Evolutionary conservation across 73 alveolate genomes (phyloP), one percentile per base, ranked within the genome.

Genomic region (Diophrys appendiculata): DNA sequence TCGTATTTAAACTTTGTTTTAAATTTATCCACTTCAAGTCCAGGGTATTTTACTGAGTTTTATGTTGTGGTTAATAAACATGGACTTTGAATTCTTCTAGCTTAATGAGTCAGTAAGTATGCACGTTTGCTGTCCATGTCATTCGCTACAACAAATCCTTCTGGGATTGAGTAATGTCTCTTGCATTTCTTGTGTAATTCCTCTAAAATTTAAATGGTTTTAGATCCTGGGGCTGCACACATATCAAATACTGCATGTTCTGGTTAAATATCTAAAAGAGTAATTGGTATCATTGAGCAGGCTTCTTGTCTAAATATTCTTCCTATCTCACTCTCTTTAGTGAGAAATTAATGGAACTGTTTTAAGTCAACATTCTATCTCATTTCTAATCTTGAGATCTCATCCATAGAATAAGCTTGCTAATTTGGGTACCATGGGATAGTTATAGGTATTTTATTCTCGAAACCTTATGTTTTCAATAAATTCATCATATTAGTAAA

Each of bases 211-310:
- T 95, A 94, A 29, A 95, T 93, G 14, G 99, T 92, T 77, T 95
- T 95, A 69, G 95, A 91, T 65, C 99, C 99, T 8, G 99, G 99
- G 22, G 98, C 94, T 18, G 99, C 98, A 72, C 99, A 95, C 95
- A 91, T 88, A 81, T 95, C 99, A 71, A 95, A 77, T 68, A 92
- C 84, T 2, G 88, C 76, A 52, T 91, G 96, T 76, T 90, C 90
- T 25, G 94, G 94, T 34, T 93, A 90, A 68, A 93, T 87, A 55
- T 90, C 91, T 43, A 95, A 84, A 18, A 95, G 84, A 13, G 94
- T 90, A 29, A 95, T 94, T 29, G 99, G 99, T 35, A 95, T 81
- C 99, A 95, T 95, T n/a, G 97, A 83, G 26, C 92, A 98, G 72
- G 90, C 86, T 87, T 92, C 93, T 84, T 95, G 96, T 65, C 96